Percentiles rank a stretch among this genome's conserved stretches.
These are phyloP conservation scores for Globisporangium carolinianum DNA, from an alignment of 352 stramenopile species.

Conservation along the genomic window DNA sequence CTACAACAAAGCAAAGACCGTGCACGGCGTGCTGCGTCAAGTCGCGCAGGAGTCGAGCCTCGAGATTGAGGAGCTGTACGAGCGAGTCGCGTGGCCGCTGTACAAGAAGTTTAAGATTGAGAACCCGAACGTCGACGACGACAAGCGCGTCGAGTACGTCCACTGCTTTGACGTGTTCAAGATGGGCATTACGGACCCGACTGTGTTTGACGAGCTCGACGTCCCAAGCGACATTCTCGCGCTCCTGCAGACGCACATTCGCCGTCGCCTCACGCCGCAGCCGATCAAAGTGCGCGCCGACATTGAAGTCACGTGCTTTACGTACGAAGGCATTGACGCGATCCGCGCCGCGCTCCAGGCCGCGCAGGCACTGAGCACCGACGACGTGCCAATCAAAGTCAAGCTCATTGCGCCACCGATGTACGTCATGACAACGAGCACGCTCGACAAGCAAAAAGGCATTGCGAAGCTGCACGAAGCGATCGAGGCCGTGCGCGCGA, in stretches of 20 bases:
- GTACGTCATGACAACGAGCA: constrained; percentile 99
- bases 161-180: constrained; percentile 99
- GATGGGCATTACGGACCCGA: constrained; percentile 90
- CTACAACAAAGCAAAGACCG: constrained; percentile 99
- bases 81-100: constrained; percentile 96
- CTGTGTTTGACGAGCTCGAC: constrained; percentile 88
- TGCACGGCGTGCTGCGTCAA: constrained; percentile 93
- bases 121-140: constrained; percentile 64
- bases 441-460: constrained; percentile 96
- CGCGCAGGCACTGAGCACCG: constrained; percentile 75
- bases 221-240: constrained; percentile 82
- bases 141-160: constrained; percentile 90
- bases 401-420: constrained; percentile 99
- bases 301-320: constrained; percentile 99
- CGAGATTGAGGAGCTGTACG: constrained; percentile 78
- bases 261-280: constrained; percentile 95
- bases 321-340: constrained; percentile 98
- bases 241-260: constrained; percentile 95
- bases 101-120: constrained; percentile 96
- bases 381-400: constrained; percentile 95
- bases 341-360: constrained; percentile 95
- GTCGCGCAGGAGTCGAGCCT: constrained; percentile 73
- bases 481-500: constrained; percentile 92
- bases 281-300: constrained; percentile 99
- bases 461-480: constrained; percentile 95